Evolutionary conservation across 495 filamentous ascomycete species (phyloP).

Genomic region (Mytilinidion resinicola): DNA sequence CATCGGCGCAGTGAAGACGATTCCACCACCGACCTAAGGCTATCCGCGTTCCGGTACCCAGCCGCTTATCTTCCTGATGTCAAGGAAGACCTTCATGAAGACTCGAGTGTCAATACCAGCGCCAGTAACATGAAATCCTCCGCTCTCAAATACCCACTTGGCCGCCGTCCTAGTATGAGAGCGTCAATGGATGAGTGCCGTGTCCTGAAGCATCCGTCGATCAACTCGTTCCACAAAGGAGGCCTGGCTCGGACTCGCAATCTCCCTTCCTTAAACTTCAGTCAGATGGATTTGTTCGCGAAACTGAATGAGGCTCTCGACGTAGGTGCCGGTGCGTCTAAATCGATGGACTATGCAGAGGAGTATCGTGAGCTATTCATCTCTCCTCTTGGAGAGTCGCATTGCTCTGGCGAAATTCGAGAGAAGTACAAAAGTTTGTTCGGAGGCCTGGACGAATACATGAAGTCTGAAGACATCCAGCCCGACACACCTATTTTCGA

Average conservation of each 20-base stretch:
- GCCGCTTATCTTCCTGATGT: constrained; percentile 32
- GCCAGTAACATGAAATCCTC: constrained; percentile 25
- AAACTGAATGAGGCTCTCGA: constrained; percentile 36
- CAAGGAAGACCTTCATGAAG: constrained; percentile 38
- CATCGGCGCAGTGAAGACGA: constrained; percentile 10
- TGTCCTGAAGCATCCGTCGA: constrained; percentile 22
- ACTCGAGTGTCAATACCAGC: constrained; percentile 32
- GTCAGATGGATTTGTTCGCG: constrained; percentile 34
- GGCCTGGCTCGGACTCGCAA: constrained; percentile 28
- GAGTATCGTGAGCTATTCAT: constrained; percentile 21
- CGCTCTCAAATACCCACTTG: constrained; percentile 27
- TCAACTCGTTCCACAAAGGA: constrained; percentile 6
- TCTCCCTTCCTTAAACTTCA: constrained; percentile 38
- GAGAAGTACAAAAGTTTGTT: constrained; percentile 38
- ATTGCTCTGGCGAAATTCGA: constrained; percentile 28
- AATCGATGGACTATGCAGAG: constrained; percentile 25
- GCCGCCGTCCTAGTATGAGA: constrained; percentile 1
- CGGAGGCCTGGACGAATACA: constrained; percentile 29
- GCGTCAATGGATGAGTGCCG: constrained; percentile 11
- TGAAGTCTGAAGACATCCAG: neutral
- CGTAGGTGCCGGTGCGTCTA: constrained; percentile 18
- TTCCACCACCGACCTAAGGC: constrained; percentile 19
- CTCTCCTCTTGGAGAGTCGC: constrained; percentile 20
- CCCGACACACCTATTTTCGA: constrained; percentile 1
- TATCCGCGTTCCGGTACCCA: constrained; percentile 19